Evolutionary conservation across 2,329 filamentous ascomycete species (phyloP).

Genomic region (Elsinoe ampelina): DNA sequence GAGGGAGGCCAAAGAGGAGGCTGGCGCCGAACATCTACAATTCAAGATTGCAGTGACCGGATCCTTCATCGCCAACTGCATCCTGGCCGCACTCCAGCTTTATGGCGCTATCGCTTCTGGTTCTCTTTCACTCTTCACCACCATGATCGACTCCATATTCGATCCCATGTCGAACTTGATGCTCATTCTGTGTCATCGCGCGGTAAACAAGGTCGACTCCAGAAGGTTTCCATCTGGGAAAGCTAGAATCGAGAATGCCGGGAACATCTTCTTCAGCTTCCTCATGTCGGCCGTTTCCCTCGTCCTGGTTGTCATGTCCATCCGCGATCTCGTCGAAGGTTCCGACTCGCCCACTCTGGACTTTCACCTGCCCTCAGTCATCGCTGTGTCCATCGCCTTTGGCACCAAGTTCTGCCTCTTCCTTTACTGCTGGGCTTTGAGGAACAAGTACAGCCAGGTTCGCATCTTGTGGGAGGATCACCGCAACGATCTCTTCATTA

Average conservation of each 20-base stretch:
- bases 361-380: constrained; percentile 74
- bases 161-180: constrained; percentile 85
- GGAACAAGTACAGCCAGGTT: constrained; percentile 85
- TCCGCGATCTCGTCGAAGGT: constrained; percentile 55
- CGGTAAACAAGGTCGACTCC: constrained; percentile 77
- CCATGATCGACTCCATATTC: constrained; percentile 92
- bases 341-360: constrained; percentile 32
- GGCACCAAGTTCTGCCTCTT: constrained; percentile 74
- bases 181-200: constrained; percentile 76
- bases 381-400: constrained; percentile 79
- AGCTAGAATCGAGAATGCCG: constrained; percentile 85
- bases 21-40: constrained; percentile 70
- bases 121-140: constrained; percentile 93
- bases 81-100: constrained; percentile 71
- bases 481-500: constrained; percentile 94
- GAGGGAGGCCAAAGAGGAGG: constrained; percentile 68
- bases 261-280: constrained; percentile 94
- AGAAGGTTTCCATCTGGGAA: constrained; percentile 85
- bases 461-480: constrained; percentile 94
- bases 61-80: constrained; percentile 68
- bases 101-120: constrained; percentile 80
- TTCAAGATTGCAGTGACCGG: constrained; percentile 59
- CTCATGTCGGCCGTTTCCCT: constrained; percentile 88
- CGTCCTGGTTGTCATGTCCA: constrained; percentile 83
- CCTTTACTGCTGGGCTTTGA: constrained; percentile 82